A percentile compares a stretch with the other conserved stretches of the same genome.
Conservation (phyloP, 2,329 filamentous ascomycete genomes). For the Fonsecaea erecta region DNA sequence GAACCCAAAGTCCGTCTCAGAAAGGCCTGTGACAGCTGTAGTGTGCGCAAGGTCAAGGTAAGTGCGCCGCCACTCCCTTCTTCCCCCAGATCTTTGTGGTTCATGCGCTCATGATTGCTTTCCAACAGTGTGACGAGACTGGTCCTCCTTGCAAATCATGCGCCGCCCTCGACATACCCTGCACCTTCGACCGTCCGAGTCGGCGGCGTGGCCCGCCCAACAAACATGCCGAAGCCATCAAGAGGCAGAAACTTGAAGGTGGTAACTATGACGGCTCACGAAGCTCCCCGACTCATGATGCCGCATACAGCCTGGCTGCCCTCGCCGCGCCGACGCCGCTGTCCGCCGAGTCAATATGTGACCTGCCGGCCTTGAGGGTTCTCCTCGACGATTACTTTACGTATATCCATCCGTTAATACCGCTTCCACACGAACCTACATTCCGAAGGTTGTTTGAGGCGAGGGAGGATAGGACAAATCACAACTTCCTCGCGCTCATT, state of each 20-base stretch:
- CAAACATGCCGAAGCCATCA: slow-evolving; percentile 68
- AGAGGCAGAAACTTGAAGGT: slow-evolving; percentile 59
- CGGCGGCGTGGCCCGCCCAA: slow-evolving; percentile 69
- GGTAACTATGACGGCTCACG: slow-evolving; percentile 27
- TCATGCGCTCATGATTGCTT: slow-evolving; percentile 22
- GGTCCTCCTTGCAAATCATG: slow-evolving; percentile 71
- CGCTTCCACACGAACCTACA: slow-evolving; percentile 53
- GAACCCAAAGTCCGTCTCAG: slow-evolving; percentile 49
- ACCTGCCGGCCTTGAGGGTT: slow-evolving; percentile 46
- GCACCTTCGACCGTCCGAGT: slow-evolving; percentile 68
- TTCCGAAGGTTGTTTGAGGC: slow-evolving; percentile 51
- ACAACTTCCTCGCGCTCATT: slow-evolving; percentile 50
- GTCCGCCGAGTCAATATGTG: slow-evolving; percentile 56
- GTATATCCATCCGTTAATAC: slow-evolving; percentile 54
- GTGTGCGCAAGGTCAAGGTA: slow-evolving; percentile 60
- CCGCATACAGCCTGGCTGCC: slow-evolving; percentile 58
- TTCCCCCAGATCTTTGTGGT: not conserved
- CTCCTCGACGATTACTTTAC: slow-evolving; percentile 55
- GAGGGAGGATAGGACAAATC: slow-evolving; percentile 49
- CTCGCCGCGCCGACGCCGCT: slow-evolving; percentile 53
- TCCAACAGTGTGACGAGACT: slow-evolving; percentile 63
- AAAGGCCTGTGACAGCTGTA: slow-evolving; percentile 60
- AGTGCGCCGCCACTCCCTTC: slow-evolving; percentile 17
- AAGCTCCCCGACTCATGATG: slow-evolving; percentile 55
- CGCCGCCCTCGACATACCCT: slow-evolving; percentile 67